These are phyloP conservation scores for Nectriaceae sp. DNA, from an alignment of 2,329 filamentous ascomycete genomes.

Conservation along the genomic window DNA sequence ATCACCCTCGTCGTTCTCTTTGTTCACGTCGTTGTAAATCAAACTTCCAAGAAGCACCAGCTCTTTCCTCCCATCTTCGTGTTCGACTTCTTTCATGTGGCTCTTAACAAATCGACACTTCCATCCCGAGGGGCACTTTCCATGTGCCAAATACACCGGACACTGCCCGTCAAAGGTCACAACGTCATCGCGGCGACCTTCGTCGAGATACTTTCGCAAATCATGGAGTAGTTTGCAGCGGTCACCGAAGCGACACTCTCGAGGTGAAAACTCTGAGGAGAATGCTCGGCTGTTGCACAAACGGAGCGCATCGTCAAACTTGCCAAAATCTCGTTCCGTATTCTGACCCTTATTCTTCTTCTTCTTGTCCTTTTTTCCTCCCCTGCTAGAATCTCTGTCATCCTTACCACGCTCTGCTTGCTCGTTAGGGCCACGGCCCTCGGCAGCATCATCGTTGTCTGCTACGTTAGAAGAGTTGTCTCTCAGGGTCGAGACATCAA, in stretches of 20 bases:
- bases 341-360: slow-evolving; percentile 70
- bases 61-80: slow-evolving; percentile 80
- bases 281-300: slow-evolving; percentile 76
- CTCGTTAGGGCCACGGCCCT: slow-evolving; percentile 39
- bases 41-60: slow-evolving; percentile 56
- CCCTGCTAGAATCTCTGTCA: slow-evolving; percentile 50
- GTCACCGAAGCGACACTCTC: slow-evolving; percentile 74
- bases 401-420: slow-evolving; percentile 52
- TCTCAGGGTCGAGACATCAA: slow-evolving; percentile 35
- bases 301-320: slow-evolving; percentile 72
- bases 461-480: slow-evolving; percentile 23
- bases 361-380: slow-evolving; percentile 44
- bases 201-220: slow-evolving; percentile 78
- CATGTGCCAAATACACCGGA: slow-evolving; percentile 76
- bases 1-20: slow-evolving; percentile 37
- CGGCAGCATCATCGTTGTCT: slow-evolving; percentile 52
- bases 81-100: slow-evolving; percentile 80
- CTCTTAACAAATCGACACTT: slow-evolving; percentile 89
- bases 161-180: slow-evolving; percentile 76
- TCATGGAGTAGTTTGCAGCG: slow-evolving; percentile 83
- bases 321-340: slow-evolving; percentile 77
- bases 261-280: slow-evolving; percentile 78
- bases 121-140: slow-evolving; percentile 83
- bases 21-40: slow-evolving; percentile 42
- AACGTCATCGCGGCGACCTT: slow-evolving; percentile 80